Evolutionary conservation across 2,329 filamentous ascomycete genomes (phyloP).

Genomic region (Eutypa lata): DNA sequence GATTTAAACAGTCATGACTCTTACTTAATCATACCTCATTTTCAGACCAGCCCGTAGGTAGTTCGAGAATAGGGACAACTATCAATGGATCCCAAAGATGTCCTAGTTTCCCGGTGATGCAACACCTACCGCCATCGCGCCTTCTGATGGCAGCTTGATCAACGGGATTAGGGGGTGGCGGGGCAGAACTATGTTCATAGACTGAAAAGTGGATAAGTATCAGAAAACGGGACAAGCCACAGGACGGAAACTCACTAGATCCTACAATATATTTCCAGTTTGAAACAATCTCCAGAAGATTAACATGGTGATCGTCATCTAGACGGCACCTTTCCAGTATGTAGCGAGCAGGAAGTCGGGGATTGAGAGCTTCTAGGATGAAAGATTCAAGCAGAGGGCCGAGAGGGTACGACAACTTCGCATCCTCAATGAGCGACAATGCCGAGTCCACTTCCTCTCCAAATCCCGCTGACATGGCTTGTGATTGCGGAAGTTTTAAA

Average conservation of each 20-base stretch:
- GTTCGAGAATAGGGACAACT: conserved; percentile 17
- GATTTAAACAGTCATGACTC: background rate
- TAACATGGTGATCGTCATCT: conserved; percentile 2
- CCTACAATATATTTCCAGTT: conserved; percentile 27
- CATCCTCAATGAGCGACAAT: conserved; percentile 6
- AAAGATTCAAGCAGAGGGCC: conserved; percentile 7
- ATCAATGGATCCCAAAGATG: conserved; percentile 17
- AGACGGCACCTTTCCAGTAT: conserved; percentile 1
- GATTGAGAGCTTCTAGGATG: conserved; percentile 9
- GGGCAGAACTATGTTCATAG: conserved; percentile 6
- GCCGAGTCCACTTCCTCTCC: conserved; percentile 1
- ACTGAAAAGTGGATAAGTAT: conserved; percentile 4
- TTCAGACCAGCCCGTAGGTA: conserved; percentile 18
- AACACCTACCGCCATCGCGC: conserved; percentile 22
- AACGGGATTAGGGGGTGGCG: conserved; percentile 7
- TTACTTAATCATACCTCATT: conserved; percentile 11
- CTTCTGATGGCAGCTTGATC: conserved; percentile 9
- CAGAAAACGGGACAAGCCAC: background rate
- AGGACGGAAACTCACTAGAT: conserved; percentile 13
- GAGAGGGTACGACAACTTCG: conserved; percentile 8
- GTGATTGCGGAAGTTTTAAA: background rate
- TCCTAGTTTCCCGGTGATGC: conserved; percentile 21
- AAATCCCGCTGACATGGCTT: background rate
- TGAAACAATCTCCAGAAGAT: conserved; percentile 6
- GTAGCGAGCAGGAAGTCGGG: conserved; percentile 9